Evolutionary conservation across 345 rosid species (phyloP).

Genomic region (Populus pruinosa): DNA sequence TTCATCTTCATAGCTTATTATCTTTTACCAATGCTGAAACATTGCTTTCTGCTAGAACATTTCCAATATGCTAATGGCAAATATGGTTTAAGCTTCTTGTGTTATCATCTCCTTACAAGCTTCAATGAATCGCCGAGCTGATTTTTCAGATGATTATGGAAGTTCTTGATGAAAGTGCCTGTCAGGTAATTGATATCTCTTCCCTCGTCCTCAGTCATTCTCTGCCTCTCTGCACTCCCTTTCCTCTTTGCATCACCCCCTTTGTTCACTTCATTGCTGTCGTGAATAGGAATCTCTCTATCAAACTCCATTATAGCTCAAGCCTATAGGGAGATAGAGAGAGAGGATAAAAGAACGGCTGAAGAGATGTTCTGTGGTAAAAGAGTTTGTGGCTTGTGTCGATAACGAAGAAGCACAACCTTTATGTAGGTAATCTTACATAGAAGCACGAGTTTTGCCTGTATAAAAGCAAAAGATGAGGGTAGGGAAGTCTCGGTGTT

Average conservation of each 20-base stretch:
- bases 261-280: background rate
- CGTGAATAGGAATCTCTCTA: background rate
- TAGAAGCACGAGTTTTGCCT: background rate
- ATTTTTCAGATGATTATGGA: slow-evolving; percentile 4
- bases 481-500: background rate
- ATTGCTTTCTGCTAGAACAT: background rate
- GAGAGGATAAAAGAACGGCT: background rate
- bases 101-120: background rate
- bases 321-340: background rate
- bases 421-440: background rate
- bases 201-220: background rate
- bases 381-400: background rate
- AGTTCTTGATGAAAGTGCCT: slow-evolving; percentile 27
- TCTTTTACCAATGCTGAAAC: background rate
- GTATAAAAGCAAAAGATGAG: background rate
- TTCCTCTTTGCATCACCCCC: background rate
- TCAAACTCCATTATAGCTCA: background rate
- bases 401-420: background rate
- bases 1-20: background rate
- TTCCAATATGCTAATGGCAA: background rate
- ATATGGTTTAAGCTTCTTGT: background rate
- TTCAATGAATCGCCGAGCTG: slow-evolving; percentile 4
- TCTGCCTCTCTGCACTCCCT: background rate
- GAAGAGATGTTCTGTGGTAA: background rate
- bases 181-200: slow-evolving; percentile 23